A percentile compares a stretch with the other conserved stretches of the same genome.
These are phyloP conservation scores for Echria macrotheca DNA, from an alignment of 495 filamentous ascomycete genomes.

Conservation along the genomic window DNA sequence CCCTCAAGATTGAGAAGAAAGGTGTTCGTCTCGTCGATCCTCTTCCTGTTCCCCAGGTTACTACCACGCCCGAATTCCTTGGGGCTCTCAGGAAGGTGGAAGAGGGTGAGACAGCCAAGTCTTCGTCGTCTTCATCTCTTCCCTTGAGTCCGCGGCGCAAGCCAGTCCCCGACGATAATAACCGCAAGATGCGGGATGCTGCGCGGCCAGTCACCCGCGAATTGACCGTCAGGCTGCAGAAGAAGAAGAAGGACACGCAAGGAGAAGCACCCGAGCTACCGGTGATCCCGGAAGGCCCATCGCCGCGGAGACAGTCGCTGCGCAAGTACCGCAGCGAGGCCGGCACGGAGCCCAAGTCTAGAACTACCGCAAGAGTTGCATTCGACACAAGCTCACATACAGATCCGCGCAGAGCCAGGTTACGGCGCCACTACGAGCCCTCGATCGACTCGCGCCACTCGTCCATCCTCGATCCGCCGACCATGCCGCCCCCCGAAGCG, in stretches of 20 bases:
- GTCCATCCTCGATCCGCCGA: slow-evolving; percentile 39
- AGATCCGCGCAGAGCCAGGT: slow-evolving; percentile 29
- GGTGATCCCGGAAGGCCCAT: slow-evolving; percentile 40
- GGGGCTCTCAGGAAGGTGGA: slow-evolving; percentile 11
- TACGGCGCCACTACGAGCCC: slow-evolving; percentile 42
- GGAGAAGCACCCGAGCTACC: slow-evolving; percentile 25
- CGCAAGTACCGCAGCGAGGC: slow-evolving; percentile 24
- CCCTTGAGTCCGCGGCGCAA: slow-evolving; percentile 11
- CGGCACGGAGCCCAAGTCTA: background rate
- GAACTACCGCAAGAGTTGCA: slow-evolving; percentile 7
- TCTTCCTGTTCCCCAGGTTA: background rate
- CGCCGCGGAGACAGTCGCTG: slow-evolving; percentile 34
- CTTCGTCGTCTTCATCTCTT: background rate
- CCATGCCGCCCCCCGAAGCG: slow-evolving; percentile 40
- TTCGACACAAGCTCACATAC: slow-evolving; percentile 39
- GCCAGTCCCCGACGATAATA: background rate
- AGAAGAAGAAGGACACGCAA: slow-evolving; percentile 23
- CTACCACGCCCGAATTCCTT: slow-evolving; percentile 8
- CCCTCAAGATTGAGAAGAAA: slow-evolving; percentile 22
- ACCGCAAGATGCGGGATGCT: too few relatives aligned
- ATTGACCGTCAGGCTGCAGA: slow-evolving; percentile 43
- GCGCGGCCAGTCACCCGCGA: background rate
- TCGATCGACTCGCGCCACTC: slow-evolving; percentile 42
- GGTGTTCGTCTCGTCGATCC: too few relatives aligned
- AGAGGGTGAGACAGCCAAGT: background rate